Conservation (phyloP, 495 filamentous ascomycete genomes). For the Annulohypoxylon nitens region DNA sequence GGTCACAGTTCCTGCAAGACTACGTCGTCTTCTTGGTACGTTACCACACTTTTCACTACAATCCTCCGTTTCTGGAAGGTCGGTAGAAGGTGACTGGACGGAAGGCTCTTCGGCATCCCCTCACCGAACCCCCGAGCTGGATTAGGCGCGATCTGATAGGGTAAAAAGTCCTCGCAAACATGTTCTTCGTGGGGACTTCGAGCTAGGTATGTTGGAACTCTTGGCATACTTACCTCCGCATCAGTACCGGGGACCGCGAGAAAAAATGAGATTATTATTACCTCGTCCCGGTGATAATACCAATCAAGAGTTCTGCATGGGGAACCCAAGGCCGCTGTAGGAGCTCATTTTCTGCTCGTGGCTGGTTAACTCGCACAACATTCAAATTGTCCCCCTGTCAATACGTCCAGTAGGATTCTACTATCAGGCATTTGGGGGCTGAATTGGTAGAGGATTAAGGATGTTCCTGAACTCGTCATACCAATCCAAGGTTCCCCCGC, state of each 20-base stretch:
- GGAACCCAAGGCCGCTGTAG: slow-evolving; percentile 37
- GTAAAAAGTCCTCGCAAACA: slow-evolving; percentile 44
- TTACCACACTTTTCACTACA: slow-evolving; percentile 41
- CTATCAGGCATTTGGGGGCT: slow-evolving; percentile 42
- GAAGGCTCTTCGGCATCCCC: slow-evolving; percentile 49
- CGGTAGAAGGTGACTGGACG: slow-evolving; percentile 52
- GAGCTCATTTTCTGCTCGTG: slow-evolving; percentile 26
- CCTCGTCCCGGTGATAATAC: slow-evolving; percentile 40
- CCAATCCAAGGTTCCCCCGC: slow-evolving; percentile 38
- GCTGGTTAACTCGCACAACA: slow-evolving; percentile 30
- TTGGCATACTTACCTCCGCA: slow-evolving; percentile 46
- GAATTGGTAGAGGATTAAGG: slow-evolving; percentile 40
- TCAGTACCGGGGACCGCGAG: slow-evolving; percentile 37
- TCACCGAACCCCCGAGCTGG: slow-evolving; percentile 54
- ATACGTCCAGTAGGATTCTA: slow-evolving; percentile 30
- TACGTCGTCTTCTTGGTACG: slow-evolving; percentile 46
- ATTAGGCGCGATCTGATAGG: slow-evolving; percentile 43
- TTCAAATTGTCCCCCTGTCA: slow-evolving; percentile 30
- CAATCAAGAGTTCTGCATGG: slow-evolving; percentile 39
- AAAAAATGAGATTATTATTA: slow-evolving; percentile 38
- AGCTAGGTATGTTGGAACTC: slow-evolving; percentile 42
- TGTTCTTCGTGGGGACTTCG: slow-evolving; percentile 40
- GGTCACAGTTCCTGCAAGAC: slow-evolving; percentile 43
- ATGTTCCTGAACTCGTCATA: slow-evolving; percentile 40
- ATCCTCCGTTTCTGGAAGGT: slow-evolving; percentile 53